Base-by-base conservation (phyloP, 805 yeast species). In the Wickerhamiella azyma region DNA sequence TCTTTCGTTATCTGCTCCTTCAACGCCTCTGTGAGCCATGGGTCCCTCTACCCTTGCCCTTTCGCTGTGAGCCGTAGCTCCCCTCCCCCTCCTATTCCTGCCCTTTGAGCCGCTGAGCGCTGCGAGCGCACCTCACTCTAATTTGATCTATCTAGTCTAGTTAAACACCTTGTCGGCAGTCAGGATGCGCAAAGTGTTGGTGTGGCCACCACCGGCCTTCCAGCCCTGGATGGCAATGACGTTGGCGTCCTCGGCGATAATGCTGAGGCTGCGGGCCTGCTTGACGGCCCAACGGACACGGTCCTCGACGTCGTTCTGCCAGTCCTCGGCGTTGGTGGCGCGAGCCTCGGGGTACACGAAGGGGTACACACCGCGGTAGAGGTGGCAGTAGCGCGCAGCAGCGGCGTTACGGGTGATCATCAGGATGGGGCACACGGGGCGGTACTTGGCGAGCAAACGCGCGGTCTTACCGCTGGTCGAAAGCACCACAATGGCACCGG, bases 361-460 rank as follows among this genome's bases (percentile, higher is more conserved):
- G 65, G 98, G 98, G 72, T 88, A 92, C 55, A 92, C 97, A 69
- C 98, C 98, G 72, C 98, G 82, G 76, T 84, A 85, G 66, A 92
- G 76, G 74, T 92, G 98, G 56, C 89, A 77, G 73, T 78, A 86
- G 74, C 96, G 85, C 51, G 97, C 96, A 54, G 96, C 78, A 65
- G 79, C 74, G 62, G 75, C 78, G 74, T 86, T 85, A 79, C 98
- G 85, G 61, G 98, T 92, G 57, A 92, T 92, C 95, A 89, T 85
- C 70, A 92, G 77, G 66, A 89, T 84, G 63, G 98, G 98, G 66
- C 89, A 83, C 67, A 81, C 76, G 63, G 98, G 98, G 76, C 95
- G 85, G 77, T 86, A 92, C 76, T 92, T 92, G 61, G 98, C 83
- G 56, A 86, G 81, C 64, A 89, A 78, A 76, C 97, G 86, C 48